phyloP scores from a whole-genome alignment of 2,329 filamentous ascomycete genomes.

The Thermothelomyces thermophilus region DNA sequence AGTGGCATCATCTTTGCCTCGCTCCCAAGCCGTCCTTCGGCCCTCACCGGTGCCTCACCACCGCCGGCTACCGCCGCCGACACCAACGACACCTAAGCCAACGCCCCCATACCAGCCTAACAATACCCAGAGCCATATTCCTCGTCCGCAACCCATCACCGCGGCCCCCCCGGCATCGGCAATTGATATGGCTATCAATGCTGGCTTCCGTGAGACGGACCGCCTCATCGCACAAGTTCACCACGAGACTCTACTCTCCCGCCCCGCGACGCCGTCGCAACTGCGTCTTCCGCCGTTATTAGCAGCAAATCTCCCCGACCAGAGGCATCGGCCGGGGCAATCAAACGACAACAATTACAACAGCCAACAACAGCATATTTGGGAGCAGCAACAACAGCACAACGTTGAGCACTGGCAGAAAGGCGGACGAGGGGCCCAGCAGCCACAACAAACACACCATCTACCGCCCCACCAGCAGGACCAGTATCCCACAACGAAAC shows the following conservation, averaged over 20 bases:
- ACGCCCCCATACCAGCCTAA: not conserved
- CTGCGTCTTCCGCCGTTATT: constrained; percentile 12
- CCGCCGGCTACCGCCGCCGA: constrained; percentile 5
- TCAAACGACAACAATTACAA: not conserved
- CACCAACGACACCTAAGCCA: not conserved
- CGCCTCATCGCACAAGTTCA: constrained; percentile 18
- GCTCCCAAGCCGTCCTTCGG: constrained; percentile 2
- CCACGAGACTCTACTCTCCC: constrained; percentile 1
- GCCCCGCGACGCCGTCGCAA: not conserved
- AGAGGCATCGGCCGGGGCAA: not conserved
- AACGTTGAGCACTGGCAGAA: not conserved
- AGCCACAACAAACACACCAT: not conserved
- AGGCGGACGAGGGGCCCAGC: not conserved
- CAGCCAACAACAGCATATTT: not conserved
- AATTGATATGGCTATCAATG: constrained; percentile 7
- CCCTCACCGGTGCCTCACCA: constrained; percentile 1
- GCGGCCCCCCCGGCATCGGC: not conserved
- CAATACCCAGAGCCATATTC: not conserved
- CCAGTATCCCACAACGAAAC: not conserved
- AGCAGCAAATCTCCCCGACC: not conserved
- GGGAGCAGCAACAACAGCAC: not conserved
- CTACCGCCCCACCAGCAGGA: not conserved
- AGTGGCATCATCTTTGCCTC: not conserved
- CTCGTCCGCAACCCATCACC: not conserved
- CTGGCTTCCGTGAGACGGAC: constrained; percentile 21